A percentile compares a stretch with the other conserved stretches of the same genome.
Evolutionary conservation across 2,329 filamentous ascomycete species (phyloP).

Genomic region (Arachnomyces sp.): DNA sequence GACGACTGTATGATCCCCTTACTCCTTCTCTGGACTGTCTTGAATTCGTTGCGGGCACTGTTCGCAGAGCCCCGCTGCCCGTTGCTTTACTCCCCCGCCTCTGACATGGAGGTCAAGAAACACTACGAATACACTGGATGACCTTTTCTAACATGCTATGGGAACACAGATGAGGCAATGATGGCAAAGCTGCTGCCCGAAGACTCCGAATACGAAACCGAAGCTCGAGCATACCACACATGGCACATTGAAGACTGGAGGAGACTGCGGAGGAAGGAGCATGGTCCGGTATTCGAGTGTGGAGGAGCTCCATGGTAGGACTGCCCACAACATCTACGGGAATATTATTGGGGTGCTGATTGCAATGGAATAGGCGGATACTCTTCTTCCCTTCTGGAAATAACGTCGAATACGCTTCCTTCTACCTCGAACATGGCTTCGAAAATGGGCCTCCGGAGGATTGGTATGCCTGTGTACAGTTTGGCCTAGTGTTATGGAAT

Average conservation of each 20-base stretch:
- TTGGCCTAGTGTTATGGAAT: conserved; percentile 90
- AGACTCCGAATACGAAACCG: conserved; percentile 69
- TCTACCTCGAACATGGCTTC: conserved; percentile 94
- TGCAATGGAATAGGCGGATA: conserved; percentile 57
- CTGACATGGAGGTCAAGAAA: background rate
- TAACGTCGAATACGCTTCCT: conserved; percentile 84
- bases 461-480: conserved; percentile 96
- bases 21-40: background rate
- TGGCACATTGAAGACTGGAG: conserved; percentile 88
- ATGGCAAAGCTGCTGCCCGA: conserved; percentile 68
- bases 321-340: background rate
- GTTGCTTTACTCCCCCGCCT: background rate
- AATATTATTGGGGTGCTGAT: too few relatives aligned
- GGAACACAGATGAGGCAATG: conserved; percentile 67
- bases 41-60: background rate
- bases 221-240: conserved; percentile 67
- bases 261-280: conserved; percentile 65
- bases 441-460: conserved; percentile 70
- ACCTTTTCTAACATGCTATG: background rate
- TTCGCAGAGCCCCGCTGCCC: background rate
- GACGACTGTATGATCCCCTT: conserved; percentile 45
- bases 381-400: conserved; percentile 94
- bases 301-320: conserved; percentile 74
- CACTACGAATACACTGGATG: too few relatives aligned
- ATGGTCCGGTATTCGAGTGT: conserved; percentile 80